A percentile compares a stretch with the other conserved stretches of the same genome.
These are phyloP conservation scores for Pichia phayaonensis DNA, from an alignment of 805 yeast genomes.

Conservation along the genomic window DNA sequence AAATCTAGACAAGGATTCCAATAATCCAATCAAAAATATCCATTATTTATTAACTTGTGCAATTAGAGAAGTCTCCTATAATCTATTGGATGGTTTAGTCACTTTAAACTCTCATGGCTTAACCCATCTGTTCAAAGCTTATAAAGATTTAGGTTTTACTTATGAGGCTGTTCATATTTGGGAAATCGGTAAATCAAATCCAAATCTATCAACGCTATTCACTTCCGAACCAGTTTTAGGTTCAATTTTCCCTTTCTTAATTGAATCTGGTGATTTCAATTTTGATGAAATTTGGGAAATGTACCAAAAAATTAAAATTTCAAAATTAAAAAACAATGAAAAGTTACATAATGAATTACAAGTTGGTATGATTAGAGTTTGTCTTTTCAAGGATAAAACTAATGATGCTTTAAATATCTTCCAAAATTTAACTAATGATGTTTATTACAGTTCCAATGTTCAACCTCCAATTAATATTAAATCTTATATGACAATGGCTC, in stretches of 20 bases:
- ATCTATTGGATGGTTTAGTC: constrained; percentile 38
- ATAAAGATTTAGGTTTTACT: constrained; percentile 51
- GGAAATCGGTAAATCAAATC: constrained; percentile 52
- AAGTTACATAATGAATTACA: constrained; percentile 41
- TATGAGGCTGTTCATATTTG: constrained; percentile 63
- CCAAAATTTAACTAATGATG: constrained; percentile 48
- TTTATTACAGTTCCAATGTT: constrained; percentile 30
- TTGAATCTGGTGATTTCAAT: constrained; percentile 48
- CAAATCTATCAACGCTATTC: constrained; percentile 36
- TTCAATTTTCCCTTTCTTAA: constrained; percentile 58
- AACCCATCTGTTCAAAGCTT: constrained; percentile 48
- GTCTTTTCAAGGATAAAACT: constrained; percentile 57
- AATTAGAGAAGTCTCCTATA: constrained; percentile 44
- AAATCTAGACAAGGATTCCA: constrained; percentile 51
- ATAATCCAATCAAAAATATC: constrained; percentile 49
- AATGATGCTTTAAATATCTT: constrained; percentile 59
- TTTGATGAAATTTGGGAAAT: constrained; percentile 55
- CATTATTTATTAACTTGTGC: constrained; percentile 42
- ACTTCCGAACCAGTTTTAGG: constrained; percentile 62
- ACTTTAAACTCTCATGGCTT: constrained; percentile 45
- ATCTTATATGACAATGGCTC: constrained; percentile 62
- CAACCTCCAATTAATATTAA: constrained; percentile 33
- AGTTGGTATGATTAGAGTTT: constrained; percentile 68
- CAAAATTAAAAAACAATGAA: constrained; percentile 25
- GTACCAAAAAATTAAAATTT: constrained; percentile 34